Base-by-base conservation (phyloP, 2,329 filamentous ascomycete species). In the Aspergillus piperis region DNA sequence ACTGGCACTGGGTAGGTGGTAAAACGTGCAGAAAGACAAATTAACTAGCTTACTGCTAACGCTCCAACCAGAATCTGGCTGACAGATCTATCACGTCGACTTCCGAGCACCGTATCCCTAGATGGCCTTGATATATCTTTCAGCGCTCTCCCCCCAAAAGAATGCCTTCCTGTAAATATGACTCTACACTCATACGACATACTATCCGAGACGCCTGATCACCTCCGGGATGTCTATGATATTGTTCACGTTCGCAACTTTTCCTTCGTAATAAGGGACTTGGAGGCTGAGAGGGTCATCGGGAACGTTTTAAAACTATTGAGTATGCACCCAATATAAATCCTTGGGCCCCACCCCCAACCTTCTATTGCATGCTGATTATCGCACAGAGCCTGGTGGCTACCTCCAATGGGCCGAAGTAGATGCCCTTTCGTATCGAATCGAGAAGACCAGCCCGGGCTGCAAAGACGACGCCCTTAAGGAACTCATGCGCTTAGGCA, bases 211-310 rank as follows among this genome's bases (percentile, higher is more conserved):
- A 13, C 17, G 7, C 50, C 36, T 10, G 13, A 52, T 36, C 50
- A 52, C 15, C 30, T 32, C 38, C 55, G 48, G 49, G 49, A 13
- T 25, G 32, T 56, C 23, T 58, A 51, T 11, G 61, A 47, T 23
- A 25, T 47, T 15, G 19, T 47, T 15, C 42, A 47, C 42, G 19
- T 47, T n/a, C 42, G 42, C 5, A 25, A 47, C 42, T 47, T 47
- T 19, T 47, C 42, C 17, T 47, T 47, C 5, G 19, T 25, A 8
- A 50, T 23, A 48, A 54, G 25, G 57, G 59, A 54, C 32, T 58
- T 50, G 3, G 38, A 53, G 21, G 19, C 19, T 19, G 42, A 47
- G 10, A 8, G 5, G 4, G 42, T 47, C 5, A 47, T 19, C 19
- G 3, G 42, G 0, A 47, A 47, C 42, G 10, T 47, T 23, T 19